A percentile compares a stretch with the other conserved stretches of the same genome.
Evolutionary conservation across 495 filamentous ascomycete species (phyloP).

Genomic region (Parachaetomium inaequale): DNA sequence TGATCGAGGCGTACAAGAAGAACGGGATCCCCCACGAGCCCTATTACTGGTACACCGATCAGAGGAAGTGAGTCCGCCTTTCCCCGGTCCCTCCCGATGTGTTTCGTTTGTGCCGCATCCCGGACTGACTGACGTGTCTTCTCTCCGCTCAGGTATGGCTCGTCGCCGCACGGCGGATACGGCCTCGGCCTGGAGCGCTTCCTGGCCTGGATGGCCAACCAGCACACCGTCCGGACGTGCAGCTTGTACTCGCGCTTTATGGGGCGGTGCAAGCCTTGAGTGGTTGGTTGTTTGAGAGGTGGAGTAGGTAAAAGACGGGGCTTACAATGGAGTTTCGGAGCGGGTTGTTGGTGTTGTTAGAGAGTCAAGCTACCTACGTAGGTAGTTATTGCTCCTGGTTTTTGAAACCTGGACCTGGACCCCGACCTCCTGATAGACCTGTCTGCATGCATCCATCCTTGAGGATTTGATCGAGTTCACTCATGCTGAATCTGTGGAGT

Average conservation of each 20-base stretch:
- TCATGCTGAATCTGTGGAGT: not conserved
- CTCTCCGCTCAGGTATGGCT: conserved; percentile 67
- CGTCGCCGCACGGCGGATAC: conserved; percentile 91
- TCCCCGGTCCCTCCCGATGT: not conserved
- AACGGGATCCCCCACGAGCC: conserved; percentile 79
- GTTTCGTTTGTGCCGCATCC: not conserved
- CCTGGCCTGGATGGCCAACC: conserved; percentile 91
- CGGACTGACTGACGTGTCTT: not conserved
- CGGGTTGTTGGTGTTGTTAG: not conserved
- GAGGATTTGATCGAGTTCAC: not conserved
- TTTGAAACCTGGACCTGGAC: not conserved
- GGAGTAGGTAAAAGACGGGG: not conserved
- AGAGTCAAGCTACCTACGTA: not conserved
- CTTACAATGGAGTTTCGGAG: no score
- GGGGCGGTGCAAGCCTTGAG: conserved; percentile 83
- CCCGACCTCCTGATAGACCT: not conserved
- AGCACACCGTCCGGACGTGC: conserved; percentile 85
- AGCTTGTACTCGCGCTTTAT: conserved; percentile 93
- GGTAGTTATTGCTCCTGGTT: not conserved
- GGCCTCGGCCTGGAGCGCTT: conserved; percentile 94
- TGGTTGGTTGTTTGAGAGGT: not conserved
- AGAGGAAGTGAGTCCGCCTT: conserved; percentile 74
- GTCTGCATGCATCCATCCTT: not conserved
- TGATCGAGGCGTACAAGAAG: conserved; percentile 82
- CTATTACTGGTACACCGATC: conserved; percentile 99